Evolutionary conservation across 768 basidiomycete species (phyloP).

Genomic region (Tephrocybe sp.): DNA sequence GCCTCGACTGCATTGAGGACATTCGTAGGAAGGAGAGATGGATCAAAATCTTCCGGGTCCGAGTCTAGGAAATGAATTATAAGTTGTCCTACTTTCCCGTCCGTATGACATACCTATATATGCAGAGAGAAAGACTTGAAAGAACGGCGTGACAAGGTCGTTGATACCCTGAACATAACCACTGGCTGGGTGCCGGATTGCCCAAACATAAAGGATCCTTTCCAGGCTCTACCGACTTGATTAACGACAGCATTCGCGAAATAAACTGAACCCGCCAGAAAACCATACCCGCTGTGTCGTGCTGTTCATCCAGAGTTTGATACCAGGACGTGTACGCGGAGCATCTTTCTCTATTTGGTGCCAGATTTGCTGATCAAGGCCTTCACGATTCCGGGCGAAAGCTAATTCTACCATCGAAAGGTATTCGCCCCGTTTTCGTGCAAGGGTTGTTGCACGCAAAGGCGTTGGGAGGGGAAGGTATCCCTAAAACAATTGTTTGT

Average conservation of each 20-base stretch:
- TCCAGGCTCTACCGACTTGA: constrained; percentile 71
- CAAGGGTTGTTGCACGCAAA: constrained; percentile 71
- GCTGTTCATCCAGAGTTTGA: constrained; percentile 86
- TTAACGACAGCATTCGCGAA: constrained; percentile 9
- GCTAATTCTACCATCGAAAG: constrained; percentile 84
- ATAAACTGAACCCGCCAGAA: not conserved
- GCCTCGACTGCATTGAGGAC: constrained; percentile 89
- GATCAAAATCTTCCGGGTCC: constrained; percentile 88
- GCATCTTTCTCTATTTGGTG: constrained; percentile 99
- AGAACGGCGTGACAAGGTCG: constrained; percentile 96
- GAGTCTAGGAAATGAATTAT: constrained; percentile 54
- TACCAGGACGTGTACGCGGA: constrained; percentile 90
- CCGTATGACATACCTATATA: constrained; percentile 74
- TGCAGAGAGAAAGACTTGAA: constrained; percentile 92
- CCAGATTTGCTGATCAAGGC: constrained; percentile 96
- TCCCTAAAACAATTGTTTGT: constrained; percentile 50
- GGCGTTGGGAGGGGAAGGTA: constrained; percentile 86
- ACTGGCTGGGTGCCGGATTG: constrained; percentile 95
- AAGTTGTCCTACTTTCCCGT: constrained; percentile 1
- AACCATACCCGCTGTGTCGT: constrained; percentile 82
- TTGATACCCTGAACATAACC: constrained; percentile 99
- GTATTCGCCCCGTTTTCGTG: constrained; percentile 91
- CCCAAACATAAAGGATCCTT: constrained; percentile 97
- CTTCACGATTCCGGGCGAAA: constrained; percentile 81
- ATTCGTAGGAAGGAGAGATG: constrained; percentile 62